Evolutionary conservation across 2,329 filamentous ascomycete species (phyloP), one percentile per base, ranked within the genome.

Genomic region (Scopulariopsis brevicaulis): DNA sequence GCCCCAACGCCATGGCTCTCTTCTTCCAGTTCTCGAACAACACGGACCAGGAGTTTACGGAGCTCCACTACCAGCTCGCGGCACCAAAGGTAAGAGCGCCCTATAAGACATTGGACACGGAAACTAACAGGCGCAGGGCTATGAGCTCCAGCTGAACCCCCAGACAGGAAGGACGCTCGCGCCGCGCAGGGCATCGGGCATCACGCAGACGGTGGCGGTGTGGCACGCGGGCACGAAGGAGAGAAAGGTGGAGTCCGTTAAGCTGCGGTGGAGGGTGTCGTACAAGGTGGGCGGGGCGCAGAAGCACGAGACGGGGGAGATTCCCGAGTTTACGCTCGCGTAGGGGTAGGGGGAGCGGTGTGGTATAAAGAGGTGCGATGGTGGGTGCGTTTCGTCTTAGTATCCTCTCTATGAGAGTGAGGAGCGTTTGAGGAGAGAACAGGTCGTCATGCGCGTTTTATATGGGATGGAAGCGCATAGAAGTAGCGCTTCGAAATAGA

Each of bases 1-100:
- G 78, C 60, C 71, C 74, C 58, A 74, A 83, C 62, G 73, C 83
- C 2, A 83, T 96, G 52, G 78, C 82, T 34, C 81, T 97, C 53
- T 74, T 84, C 4, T 89, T 91, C 62, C 78, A 81, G n/a, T 96
- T 96, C 69, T 91, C 90, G 20, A 99, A 96, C 69, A 87, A 82
- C 60, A 87, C 85, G 1, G 72, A 80, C 1, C 80, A 88, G 65
- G 80, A 83, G 0, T 80, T 99, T 24, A 80, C 81, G 3, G 88
- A 95, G 62, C 75, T 99, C 34, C 91, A 93, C 59, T 96, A 96
- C 67, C 90, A 96, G 70, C 79, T 96, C 46, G 94, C 94, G 3
- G 93, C 96, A 34, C 94, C 93, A 60, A 97, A 93, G 82, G 92
- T 95, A 75, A 63, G 71, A 59, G 48, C 55, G 32, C 24, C 28